Conservation (phyloP, 257 asterid genomes). For the Paulownia fortunei region DNA sequence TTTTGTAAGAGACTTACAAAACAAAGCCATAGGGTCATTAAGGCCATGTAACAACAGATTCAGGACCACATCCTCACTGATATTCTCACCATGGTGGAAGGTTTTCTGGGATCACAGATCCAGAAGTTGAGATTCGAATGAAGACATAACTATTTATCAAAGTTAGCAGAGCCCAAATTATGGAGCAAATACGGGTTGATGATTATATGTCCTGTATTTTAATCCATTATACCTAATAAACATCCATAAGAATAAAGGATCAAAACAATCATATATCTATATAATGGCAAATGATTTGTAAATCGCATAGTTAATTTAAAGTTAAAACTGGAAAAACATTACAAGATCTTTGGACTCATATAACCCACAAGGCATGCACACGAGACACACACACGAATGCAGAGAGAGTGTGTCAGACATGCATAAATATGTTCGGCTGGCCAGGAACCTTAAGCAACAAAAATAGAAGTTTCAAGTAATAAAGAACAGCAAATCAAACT, state of each 20-base stretch:
- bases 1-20: background rate
- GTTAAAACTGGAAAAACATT: background rate
- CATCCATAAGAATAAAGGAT: background rate
- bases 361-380: background rate
- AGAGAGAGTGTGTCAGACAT: background rate
- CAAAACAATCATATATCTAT: background rate
- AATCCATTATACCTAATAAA: background rate
- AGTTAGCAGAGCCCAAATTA: slow-evolving; percentile 4
- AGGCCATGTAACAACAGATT: background rate
- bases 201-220: background rate
- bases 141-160: too few species aligned
- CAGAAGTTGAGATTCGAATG: too few species aligned
- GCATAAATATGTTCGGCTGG: slow-evolving; percentile 14
- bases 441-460: background rate
- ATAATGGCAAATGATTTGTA: background rate
- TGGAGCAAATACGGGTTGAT: background rate
- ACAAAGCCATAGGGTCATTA: too few species aligned
- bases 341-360: background rate
- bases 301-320: background rate
- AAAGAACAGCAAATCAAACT: slow-evolving; percentile 1
- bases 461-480: background rate
- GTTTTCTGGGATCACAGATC: background rate
- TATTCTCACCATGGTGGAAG: background rate
- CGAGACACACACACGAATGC: background rate
- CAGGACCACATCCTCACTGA: background rate